Base-by-base conservation (phyloP, 305 asterid genomes). In the Fraxinus floribunda region DNA sequence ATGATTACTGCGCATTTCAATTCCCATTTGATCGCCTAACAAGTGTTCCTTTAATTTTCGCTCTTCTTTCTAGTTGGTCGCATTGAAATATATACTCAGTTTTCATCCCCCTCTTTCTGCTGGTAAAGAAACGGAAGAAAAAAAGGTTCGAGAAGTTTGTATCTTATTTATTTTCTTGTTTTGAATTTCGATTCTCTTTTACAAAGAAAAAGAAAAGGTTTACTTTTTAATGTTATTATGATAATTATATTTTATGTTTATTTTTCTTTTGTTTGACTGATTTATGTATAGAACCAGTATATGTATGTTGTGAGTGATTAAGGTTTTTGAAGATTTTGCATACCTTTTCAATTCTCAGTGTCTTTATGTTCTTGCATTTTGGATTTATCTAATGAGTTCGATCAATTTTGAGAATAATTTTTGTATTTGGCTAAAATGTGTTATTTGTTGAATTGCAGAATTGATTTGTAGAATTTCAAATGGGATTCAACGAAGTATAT, bases 401-500 rank as follows among this genome's bases (percentile, higher is more conserved):
- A 22, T 24, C 73, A 64, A 64, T 64, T 24, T 64, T 64, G 35
- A 24, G 73, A 64, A 24, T 64, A 64, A 22, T 64, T 29, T 41
- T 7, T 72, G 41, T 76, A 18, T 57, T 64, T 32, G 60, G 52
- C 49, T 20, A 18, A 24, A 32, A 10, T 77, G n/a, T 9, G 68
- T 76, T 64, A 64, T 79, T 70, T 70, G 15, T 72, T 71, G 68
- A 34, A 60, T 52, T 49, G 26, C 26, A 71, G 52, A 34, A 44
- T 81, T 84, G 39, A 85, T 64, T 81, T 79, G 30, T 64, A 34
- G 83, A 71, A 75, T 81, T 82, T 11, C 68, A 84, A 78, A 94
- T 94, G 98, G 97, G 97, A 35, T 88, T 90, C 89, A 83, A 82
- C 8, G 26, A 55, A 79, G 95, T 92, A 8, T 87, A 80, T 82